phyloP scores from a whole-genome alignment of 495 filamentous ascomycete species.

The Bacidia rubella region DNA sequence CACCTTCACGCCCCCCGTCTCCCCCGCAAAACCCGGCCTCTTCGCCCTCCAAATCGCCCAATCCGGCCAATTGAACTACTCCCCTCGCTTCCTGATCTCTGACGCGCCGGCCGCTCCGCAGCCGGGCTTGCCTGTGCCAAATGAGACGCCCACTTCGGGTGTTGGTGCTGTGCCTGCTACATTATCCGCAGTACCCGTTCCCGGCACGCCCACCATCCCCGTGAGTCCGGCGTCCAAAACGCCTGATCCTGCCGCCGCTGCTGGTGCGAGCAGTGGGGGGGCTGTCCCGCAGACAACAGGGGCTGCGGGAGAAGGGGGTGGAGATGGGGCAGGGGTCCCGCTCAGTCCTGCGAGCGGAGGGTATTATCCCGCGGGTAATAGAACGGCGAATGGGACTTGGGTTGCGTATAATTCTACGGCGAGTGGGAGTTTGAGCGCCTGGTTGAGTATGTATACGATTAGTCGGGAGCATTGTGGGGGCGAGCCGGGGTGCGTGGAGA shows the following conservation, averaged over 20 bases:
- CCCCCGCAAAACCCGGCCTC: background rate
- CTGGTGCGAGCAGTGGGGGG: too few relatives aligned
- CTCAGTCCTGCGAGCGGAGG: background rate
- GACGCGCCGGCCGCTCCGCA: background rate
- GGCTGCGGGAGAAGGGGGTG: too few relatives aligned
- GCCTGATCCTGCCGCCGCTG: too few relatives aligned
- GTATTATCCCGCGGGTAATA: background rate
- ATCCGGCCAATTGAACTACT: constrained; percentile 14
- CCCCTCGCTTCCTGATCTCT: constrained; percentile 13
- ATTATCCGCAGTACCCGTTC: constrained; percentile 4
- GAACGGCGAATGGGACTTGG: background rate
- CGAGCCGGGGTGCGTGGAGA: background rate
- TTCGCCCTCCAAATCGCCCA: constrained; percentile 17
- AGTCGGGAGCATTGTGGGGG: background rate
- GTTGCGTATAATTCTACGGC: background rate
- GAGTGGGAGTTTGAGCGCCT: background rate
- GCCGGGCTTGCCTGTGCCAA: background rate
- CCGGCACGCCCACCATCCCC: background rate
- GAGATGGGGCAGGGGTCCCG: background rate
- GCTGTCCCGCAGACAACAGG: too few relatives aligned
- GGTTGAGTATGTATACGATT: background rate
- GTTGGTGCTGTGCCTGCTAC: constrained; percentile 13
- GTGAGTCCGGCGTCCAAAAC: too few relatives aligned
- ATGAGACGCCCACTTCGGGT: constrained; percentile 11
- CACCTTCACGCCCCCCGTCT: constrained; percentile 6